phyloP scores from a whole-genome alignment of 2,329 filamentous ascomycete genomes.

The Cordyceps pruinosa region DNA sequence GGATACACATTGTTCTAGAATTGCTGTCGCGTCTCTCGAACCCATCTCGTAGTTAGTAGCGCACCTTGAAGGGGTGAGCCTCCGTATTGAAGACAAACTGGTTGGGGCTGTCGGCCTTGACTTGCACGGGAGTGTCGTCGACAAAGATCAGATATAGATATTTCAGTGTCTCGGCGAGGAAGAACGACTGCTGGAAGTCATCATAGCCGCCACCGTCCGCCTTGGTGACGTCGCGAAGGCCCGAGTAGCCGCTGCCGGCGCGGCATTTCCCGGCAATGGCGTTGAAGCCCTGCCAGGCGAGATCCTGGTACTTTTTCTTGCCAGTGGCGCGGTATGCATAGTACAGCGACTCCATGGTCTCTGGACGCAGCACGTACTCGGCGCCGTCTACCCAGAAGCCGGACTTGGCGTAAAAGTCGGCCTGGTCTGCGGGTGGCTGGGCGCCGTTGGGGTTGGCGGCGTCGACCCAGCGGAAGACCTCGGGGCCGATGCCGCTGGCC shows the following conservation, averaged over 20 bases:
- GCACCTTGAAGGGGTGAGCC: conserved; percentile 34
- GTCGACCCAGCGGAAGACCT: conserved; percentile 59
- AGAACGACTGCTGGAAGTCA: conserved; percentile 80
- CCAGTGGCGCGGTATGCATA: conserved; percentile 79
- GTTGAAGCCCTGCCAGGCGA: conserved; percentile 73
- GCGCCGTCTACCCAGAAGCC: conserved; percentile 65
- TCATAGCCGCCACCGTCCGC: conserved; percentile 51
- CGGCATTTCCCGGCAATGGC: conserved; percentile 58
- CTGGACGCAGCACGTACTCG: conserved; percentile 65
- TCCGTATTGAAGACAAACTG: conserved; percentile 46
- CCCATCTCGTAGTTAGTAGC: not conserved
- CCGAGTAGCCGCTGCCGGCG: conserved; percentile 59
- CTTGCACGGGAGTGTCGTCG: conserved; percentile 48
- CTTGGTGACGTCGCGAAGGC: conserved; percentile 59
- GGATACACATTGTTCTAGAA: too few species aligned
- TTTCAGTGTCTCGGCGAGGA: conserved; percentile 83
- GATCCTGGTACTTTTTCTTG: conserved; percentile 69
- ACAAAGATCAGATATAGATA: conserved; percentile 70
- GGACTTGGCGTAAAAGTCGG: conserved; percentile 58
- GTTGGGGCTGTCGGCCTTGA: conserved; percentile 38
- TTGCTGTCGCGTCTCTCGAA: too few species aligned
- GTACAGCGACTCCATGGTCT: conserved; percentile 79
- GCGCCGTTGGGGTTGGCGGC: conserved; percentile 54
- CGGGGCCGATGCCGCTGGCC: conserved; percentile 68
- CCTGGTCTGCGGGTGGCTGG: conserved; percentile 47